phyloP scores from a whole-genome alignment of 2,329 filamentous ascomycete genomes.

The Trichophyton benhamiae region DNA sequence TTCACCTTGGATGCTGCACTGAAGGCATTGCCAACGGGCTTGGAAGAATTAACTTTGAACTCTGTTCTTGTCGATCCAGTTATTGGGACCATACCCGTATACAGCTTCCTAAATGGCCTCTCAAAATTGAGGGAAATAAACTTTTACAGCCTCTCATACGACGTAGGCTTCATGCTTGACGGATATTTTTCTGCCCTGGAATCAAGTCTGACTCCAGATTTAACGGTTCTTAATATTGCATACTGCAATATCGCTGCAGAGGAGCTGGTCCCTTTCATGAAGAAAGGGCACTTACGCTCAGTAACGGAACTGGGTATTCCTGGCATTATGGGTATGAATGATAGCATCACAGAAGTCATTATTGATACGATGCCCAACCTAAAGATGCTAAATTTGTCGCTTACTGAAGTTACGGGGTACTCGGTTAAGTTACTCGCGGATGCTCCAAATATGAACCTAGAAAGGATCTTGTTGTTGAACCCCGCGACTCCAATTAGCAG shows the following conservation, averaged over 20 bases:
- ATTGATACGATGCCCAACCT: slow-evolving; percentile 19
- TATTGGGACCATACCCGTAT: background rate
- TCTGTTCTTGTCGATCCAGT: background rate
- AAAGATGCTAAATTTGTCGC: slow-evolving; percentile 24
- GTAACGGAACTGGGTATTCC: slow-evolving; percentile 23
- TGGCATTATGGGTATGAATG: slow-evolving; percentile 18
- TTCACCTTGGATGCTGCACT: background rate
- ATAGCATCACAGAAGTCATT: slow-evolving; percentile 16
- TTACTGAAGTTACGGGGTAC: slow-evolving; percentile 25
- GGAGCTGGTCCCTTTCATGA: slow-evolving; percentile 14
- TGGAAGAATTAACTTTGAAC: background rate
- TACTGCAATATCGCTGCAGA: background rate
- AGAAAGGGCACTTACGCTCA: slow-evolving; percentile 10
- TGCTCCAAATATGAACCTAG: slow-evolving; percentile 10
- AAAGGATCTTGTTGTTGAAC: slow-evolving; percentile 8
- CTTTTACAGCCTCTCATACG: background rate
- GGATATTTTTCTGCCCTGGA: background rate
- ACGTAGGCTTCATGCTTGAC: background rate
- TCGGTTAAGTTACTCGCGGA: slow-evolving; percentile 24
- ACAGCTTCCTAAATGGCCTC: background rate
- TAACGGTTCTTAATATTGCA: background rate
- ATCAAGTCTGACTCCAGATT: background rate
- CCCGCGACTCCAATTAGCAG: slow-evolving; percentile 4
- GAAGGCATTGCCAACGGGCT: background rate
- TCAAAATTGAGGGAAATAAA: background rate